Base-by-base conservation (phyloP, 768 basidiomycete species). In the Leccinum subtestaceum region DNA sequence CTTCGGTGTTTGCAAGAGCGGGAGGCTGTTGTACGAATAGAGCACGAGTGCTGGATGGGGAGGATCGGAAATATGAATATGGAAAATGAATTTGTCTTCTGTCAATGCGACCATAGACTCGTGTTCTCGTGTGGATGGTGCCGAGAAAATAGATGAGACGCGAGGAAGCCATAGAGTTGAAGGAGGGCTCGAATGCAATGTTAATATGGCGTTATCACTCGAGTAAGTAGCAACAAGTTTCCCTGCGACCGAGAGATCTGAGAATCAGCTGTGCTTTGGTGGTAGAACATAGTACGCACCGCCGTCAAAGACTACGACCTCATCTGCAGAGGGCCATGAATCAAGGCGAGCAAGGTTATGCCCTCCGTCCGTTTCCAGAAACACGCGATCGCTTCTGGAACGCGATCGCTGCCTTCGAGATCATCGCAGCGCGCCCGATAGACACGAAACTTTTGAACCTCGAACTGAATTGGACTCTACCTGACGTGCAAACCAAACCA, bases 91-190 rank as follows among this genome's bases (percentile, higher is more conserved):
- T 31, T 82, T 80, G 50, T 84, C 78, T n/a, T 76, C 66, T 12
- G 89, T 86, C 60, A 93, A 77, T 17, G 86, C 91, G 32, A 89
- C 77, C 61, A 88, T 86, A 58, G 76, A 81, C 63, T 86, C 84
- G 48, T 79, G 76, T 32, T 75, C 74, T 53, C 71, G 72, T 31
- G 76, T 74, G n/a, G 82, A 83, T 6, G 88, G 88, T 57, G 86
- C 77, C 1, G 87, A 84, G 68, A 91, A 91, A 19, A 93, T 73
- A 11, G 80, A 80, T 8, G 76, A 80, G 32, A 91, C 72, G 12
- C 72, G 64, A 47, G 88, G 85, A 27, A 91, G 70, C 11, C 70
- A 56, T 12, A 82, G 64, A 21, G 70, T 69, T 13, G 74, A 63
- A 7, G 78, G 72, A 59, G 83, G 80, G 0, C 73, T 72, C 3